Percentiles rank a stretch among this genome's conserved stretches.
Evolutionary conservation across 305 asterid genomes (phyloP).

Genomic region (Rubia occidens): DNA sequence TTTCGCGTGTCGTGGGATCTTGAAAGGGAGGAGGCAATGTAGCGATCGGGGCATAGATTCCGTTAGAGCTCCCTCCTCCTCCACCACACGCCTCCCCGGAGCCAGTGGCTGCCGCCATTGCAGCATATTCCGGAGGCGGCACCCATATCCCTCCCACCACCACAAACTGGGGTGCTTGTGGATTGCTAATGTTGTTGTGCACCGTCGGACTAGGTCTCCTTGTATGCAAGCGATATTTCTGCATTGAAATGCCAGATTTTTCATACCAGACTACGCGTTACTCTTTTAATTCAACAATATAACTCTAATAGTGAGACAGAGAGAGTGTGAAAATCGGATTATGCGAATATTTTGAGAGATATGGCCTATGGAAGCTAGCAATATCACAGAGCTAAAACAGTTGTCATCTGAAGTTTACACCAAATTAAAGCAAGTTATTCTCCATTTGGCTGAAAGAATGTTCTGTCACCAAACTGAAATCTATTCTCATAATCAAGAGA

Average conservation of each 20-base stretch:
- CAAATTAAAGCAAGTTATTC: slow-evolving; percentile 11
- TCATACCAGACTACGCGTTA: neutral
- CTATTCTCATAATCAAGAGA: slow-evolving; percentile 4
- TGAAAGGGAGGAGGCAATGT: slow-evolving; percentile 32
- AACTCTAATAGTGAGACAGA: neutral
- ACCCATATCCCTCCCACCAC: slow-evolving; percentile 93
- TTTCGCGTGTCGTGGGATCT: slow-evolving; percentile 23
- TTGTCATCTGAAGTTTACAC: neutral
- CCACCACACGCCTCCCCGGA: slow-evolving; percentile 22
- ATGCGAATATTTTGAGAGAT: neutral
- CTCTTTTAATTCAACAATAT: neutral
- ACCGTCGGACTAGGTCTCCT: slow-evolving; percentile 49
- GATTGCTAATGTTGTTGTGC: slow-evolving; percentile 27
- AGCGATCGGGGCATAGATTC: slow-evolving; percentile 49
- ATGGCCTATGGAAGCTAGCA: neutral
- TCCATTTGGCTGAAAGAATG: neutral
- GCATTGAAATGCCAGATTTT: neutral
- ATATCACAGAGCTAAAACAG: neutral
- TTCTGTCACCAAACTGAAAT: slow-evolving; percentile 5
- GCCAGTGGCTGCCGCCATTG: slow-evolving; percentile 28
- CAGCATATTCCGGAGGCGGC: slow-evolving; percentile 54
- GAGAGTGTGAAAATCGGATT: neutral
- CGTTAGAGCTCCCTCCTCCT: slow-evolving; percentile 28
- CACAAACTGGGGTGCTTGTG: slow-evolving; percentile 57
- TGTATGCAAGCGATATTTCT: slow-evolving; percentile 84